These are phyloP conservation scores for Linum lewisii DNA, from an alignment of 345 rosid species.

Conservation along the genomic window DNA sequence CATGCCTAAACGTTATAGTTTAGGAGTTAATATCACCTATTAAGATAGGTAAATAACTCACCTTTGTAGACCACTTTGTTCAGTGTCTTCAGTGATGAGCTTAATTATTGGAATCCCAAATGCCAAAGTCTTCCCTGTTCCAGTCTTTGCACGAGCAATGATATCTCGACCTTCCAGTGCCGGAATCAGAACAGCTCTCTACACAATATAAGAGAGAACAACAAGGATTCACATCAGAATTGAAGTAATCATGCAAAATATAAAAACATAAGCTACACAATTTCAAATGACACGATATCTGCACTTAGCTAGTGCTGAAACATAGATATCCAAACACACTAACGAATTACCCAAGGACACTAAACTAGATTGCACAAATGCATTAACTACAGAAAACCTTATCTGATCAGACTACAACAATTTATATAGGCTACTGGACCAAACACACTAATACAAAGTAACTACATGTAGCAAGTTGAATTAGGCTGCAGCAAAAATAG, in stretches of 20 bases:
- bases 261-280: not conserved
- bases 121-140: slow-evolving; percentile 98
- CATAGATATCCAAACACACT: not conserved
- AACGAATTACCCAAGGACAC: too few relatives aligned
- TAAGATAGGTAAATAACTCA: slow-evolving; percentile 11
- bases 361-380: too few relatives aligned
- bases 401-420: too few relatives aligned
- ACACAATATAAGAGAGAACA: not conserved
- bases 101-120: slow-evolving; percentile 91
- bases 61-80: slow-evolving; percentile 39
- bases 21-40: not conserved
- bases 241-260: not conserved
- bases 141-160: slow-evolving; percentile 97
- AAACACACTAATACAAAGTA: too few relatives aligned
- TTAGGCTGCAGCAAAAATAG: too few relatives aligned
- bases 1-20: slow-evolving; percentile 6
- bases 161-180: slow-evolving; percentile 82
- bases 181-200: slow-evolving; percentile 89
- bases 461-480: too few relatives aligned
- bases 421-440: too few relatives aligned
- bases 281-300: not conserved
- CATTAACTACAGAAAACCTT: too few relatives aligned
- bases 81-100: slow-evolving; percentile 56
- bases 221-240: not conserved
- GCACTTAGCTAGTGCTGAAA: not conserved